Evolutionary conservation across 768 basidiomycete genomes (phyloP), one percentile per base, ranked within the genome.

Genomic region (Tylopilus balloui): DNA sequence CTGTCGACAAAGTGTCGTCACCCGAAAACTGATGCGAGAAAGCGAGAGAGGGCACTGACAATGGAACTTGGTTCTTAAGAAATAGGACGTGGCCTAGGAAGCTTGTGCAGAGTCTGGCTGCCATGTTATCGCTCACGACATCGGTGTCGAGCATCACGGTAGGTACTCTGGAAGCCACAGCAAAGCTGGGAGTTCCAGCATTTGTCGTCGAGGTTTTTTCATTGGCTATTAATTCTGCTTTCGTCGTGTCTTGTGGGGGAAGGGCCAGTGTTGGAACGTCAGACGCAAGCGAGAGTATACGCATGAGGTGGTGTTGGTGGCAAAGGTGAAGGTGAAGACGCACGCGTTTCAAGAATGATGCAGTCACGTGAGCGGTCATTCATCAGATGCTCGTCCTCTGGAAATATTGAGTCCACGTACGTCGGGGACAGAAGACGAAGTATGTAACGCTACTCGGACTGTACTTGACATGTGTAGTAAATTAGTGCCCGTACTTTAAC

Each of bases 1-100:
- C 87, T 87, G 46, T 45, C 13, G n/a, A 40, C 17, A 2, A 34
- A 21, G 37, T 8, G 35, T 53, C 28, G 49, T 9, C 6, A 42
- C 15, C 3, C 13, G 13, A 7, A 10, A 11, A 28, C 13, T 1
- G 10, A 28, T 0, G n/a, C n/a, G 42, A 14, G 12, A 40, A 12
- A 27, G 43, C 17, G 11, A 39, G 15, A 4, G n/a, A 32, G 2
- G 20, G 21, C 5, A 77, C 86, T 67, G 58, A 89, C 87, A 89
- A 81, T 1, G 87, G 88, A 0, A 89, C 73, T 57, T 90, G 88
- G 53, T 78, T 84, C 63, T 90, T 91, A 47, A 90, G 69, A 60
- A 86, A 91, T 15, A 90, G 63, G 2, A 88, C 75, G 60, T 89
- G 86, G 0, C 80, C 80, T 0, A 91, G 68, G 23, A 88, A 64